Evolutionary conservation across 2,329 filamentous ascomycete genomes (phyloP).

Genomic region (Fusarium acutatum): DNA sequence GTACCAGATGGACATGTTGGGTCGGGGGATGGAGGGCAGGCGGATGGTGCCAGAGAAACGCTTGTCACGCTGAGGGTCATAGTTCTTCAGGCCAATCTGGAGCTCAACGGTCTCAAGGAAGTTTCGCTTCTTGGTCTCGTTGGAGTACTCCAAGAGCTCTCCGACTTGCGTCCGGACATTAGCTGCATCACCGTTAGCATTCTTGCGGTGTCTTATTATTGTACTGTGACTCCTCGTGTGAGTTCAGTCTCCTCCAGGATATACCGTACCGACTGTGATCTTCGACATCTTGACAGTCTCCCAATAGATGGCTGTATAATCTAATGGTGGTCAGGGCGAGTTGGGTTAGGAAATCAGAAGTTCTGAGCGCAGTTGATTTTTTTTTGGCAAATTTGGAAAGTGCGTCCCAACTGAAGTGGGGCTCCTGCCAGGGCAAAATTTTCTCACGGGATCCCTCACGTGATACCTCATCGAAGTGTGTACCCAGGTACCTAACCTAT

Average conservation of each 20-base stretch:
- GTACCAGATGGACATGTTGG: slow-evolving; percentile 83
- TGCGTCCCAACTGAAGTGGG: slow-evolving; percentile 30
- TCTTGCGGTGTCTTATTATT: neutral
- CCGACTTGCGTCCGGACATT: slow-evolving; percentile 95
- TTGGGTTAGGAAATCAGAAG: slow-evolving; percentile 38
- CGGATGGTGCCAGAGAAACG: slow-evolving; percentile 99
- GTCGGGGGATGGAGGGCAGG: slow-evolving; percentile 90
- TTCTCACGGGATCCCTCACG: slow-evolving; percentile 46
- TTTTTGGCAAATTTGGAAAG: slow-evolving; percentile 31
- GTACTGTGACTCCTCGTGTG: neutral
- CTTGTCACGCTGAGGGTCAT: slow-evolving; percentile 99
- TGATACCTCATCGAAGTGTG: slow-evolving; percentile 24
- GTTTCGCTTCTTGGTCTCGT: slow-evolving; percentile 95
- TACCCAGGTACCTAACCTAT: slow-evolving; percentile 15
- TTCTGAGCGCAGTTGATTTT: slow-evolving; percentile 25
- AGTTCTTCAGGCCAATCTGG: slow-evolving; percentile 97
- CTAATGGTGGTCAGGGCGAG: slow-evolving; percentile 72
- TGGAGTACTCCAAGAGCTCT: slow-evolving; percentile 94
- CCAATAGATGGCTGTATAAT: slow-evolving; percentile 73
- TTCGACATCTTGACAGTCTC: slow-evolving; percentile 91
- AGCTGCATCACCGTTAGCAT: slow-evolving; percentile 62
- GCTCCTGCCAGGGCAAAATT: slow-evolving; percentile 46
- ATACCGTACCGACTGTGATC: slow-evolving; percentile 75
- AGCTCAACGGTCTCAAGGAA: slow-evolving; percentile 95
- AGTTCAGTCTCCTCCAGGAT: neutral